Conservation (phyloP, 306 rosid genomes). For the Calophaca sinica region DNA sequence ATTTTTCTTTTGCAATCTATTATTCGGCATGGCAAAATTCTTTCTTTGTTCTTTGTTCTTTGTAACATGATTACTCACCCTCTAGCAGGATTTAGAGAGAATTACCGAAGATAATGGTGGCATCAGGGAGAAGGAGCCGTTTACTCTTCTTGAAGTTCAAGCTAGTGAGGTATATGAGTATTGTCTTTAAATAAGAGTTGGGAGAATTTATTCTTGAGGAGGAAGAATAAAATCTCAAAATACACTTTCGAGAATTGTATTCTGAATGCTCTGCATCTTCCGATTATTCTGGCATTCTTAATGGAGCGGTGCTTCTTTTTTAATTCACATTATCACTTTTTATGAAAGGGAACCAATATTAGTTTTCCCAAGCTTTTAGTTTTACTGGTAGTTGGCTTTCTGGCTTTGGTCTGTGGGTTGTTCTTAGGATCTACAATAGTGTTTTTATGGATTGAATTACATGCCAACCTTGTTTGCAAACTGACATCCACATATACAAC, state of each 20-base stretch:
- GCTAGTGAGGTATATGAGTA: slow-evolving; percentile 69
- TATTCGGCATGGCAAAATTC: slow-evolving; percentile 18
- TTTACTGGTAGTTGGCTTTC: slow-evolving; percentile 22
- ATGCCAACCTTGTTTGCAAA: slow-evolving; percentile 38
- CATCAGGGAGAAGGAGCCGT: slow-evolving; percentile 80
- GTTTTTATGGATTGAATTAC: slow-evolving; percentile 32
- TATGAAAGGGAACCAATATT: not conserved
- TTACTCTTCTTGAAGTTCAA: slow-evolving; percentile 67
- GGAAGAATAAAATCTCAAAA: slow-evolving; percentile 28
- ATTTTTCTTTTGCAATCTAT: slow-evolving; percentile 35
- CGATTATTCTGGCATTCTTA: slow-evolving; percentile 36
- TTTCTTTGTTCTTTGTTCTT: slow-evolving; percentile 22
- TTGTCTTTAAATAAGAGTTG: slow-evolving; percentile 17
- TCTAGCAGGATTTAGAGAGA: slow-evolving; percentile 81
- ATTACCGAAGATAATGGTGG: slow-evolving; percentile 66
- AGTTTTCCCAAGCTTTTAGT: slow-evolving; percentile 14
- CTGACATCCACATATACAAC: not conserved
- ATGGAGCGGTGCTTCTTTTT: not conserved
- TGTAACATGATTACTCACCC: slow-evolving; percentile 27
- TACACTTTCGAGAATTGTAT: slow-evolving; percentile 29
- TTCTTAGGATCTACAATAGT: not conserved
- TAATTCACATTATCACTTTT: slow-evolving; percentile 17
- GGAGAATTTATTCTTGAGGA: slow-evolving; percentile 1
- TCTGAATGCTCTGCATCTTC: slow-evolving; percentile 29
- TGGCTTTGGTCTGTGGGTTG: slow-evolving; percentile 1